Evolutionary conservation across 768 basidiomycete genomes (phyloP), one percentile per base, ranked within the genome.

Genomic region (Hydnum rufescens): DNA sequence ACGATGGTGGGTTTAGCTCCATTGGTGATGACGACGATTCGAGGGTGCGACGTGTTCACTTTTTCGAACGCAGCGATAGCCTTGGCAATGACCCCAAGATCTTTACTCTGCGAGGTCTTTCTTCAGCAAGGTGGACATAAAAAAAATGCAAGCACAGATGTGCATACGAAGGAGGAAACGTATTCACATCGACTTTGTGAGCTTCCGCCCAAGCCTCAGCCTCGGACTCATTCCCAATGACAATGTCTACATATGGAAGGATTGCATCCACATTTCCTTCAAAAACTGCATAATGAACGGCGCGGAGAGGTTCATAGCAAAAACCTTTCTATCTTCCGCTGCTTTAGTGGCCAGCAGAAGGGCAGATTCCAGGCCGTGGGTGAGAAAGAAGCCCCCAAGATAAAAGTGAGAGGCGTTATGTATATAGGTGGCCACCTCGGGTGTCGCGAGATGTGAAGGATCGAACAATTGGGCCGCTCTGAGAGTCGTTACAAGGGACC

Each of bases 271-370:
- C 70, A 63, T 92, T 83, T 70, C 67, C 54, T 73, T 74, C 72
- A 96, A 96, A 74, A 95, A 93, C 66, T 89, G 81, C 51, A 85
- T 70, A 66, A 99, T 92, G 74, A 97, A 99, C 18, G 95, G 95
- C 2, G 95, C 95, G 5, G 89, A 93, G 60, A 99, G 74, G 72
- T 99, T 99, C 60, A 96, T 66, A 6, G 75, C 76, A 65, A 96
- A 92, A 55, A 80, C 87, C 76, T 95, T 96, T 59, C 77, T 76
- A 18, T 74, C 73, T 32, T 68, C 71, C 5, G 83, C 75, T 3
- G 87, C 82, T 57, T 81, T 78, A 64, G 82, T 77, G 66, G 81
- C 77, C 55, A 97, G 68, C 60, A 80, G 71, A 34, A 86, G 66
- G 48, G 77, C 77, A 53, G 75, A 72, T 52, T 78, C 76, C 53